Evolutionary conservation across 345 rosid species (phyloP).

Genomic region (Balakata baccata): DNA sequence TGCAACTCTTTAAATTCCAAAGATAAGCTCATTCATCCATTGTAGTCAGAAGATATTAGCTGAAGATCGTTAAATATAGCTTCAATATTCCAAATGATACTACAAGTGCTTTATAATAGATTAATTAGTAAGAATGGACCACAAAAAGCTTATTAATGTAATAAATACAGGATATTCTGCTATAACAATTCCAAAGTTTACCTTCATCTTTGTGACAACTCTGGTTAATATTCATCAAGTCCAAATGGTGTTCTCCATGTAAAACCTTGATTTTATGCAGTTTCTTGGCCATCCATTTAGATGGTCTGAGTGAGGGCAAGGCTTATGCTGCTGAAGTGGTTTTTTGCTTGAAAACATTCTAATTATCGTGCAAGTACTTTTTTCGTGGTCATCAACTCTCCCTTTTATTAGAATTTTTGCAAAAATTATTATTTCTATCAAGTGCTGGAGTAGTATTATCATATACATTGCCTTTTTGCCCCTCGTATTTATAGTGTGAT

Average conservation of each 20-base stretch:
- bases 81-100: neutral
- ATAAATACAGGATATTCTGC: neutral
- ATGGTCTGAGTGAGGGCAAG: neutral
- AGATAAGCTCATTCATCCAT: neutral
- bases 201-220: neutral
- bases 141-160: neutral
- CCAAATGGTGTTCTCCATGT: neutral
- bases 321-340: neutral
- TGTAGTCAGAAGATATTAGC: neutral
- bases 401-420: neutral
- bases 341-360: neutral
- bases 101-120: neutral
- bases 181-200: neutral
- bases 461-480: neutral
- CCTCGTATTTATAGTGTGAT: neutral
- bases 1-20: neutral
- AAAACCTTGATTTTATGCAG: neutral
- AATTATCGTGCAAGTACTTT: neutral
- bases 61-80: neutral
- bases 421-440: neutral
- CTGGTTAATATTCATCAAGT: neutral
- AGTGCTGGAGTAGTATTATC: neutral
- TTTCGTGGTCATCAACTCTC: neutral
- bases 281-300: neutral
- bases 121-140: neutral